Conservation (phyloP, 83 land plant species). For the Picea abies region DNA sequence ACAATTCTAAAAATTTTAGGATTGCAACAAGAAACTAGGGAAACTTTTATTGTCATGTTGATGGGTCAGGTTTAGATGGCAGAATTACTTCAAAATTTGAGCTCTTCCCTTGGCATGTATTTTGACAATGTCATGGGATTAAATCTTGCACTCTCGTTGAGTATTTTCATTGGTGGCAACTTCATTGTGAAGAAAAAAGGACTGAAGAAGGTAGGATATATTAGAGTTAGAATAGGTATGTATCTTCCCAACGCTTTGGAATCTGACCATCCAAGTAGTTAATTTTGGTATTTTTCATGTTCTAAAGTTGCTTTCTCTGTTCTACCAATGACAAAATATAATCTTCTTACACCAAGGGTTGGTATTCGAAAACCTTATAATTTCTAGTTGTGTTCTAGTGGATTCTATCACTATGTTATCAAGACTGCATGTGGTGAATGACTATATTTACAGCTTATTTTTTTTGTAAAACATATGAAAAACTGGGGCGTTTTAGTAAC, state of each 20-base stretch:
- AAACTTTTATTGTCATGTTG: background rate
- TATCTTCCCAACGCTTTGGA: background rate
- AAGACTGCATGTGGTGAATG: background rate
- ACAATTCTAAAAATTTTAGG: background rate
- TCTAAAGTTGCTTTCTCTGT: background rate
- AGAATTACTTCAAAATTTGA: background rate
- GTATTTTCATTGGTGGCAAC: conserved; percentile 71
- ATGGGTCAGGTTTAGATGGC: background rate
- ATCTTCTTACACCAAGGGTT: background rate
- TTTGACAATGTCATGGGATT: conserved; percentile 60
- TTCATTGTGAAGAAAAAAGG: conserved; percentile 86
- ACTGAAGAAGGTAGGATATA: conserved; percentile 52
- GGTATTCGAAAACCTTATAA: background rate
- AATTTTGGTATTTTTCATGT: background rate
- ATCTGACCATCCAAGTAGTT: background rate
- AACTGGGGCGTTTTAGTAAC: background rate
- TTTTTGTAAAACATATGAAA: background rate
- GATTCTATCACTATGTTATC: background rate
- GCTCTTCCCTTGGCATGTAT: conserved; percentile 12
- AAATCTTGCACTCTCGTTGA: conserved; percentile 56
- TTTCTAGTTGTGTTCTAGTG: background rate
- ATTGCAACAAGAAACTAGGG: background rate
- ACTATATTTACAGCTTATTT: background rate
- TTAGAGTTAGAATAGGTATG: conserved; percentile 56
- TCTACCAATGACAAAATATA: background rate